Evolutionary conservation across 2,329 filamentous ascomycete species (phyloP).

Genomic region (Colletotrichum magnum): DNA sequence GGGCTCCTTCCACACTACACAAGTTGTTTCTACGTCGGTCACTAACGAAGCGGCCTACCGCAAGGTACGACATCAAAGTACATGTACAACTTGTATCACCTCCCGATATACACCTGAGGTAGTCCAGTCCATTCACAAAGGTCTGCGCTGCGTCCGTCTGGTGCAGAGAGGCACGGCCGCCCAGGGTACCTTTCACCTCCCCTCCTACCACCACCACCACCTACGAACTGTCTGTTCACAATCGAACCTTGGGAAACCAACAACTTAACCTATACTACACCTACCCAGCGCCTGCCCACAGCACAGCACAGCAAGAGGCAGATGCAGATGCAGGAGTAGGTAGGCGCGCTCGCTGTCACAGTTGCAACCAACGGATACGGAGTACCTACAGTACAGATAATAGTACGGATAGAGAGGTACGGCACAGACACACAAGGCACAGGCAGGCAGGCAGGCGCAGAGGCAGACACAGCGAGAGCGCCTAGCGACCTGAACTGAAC

Average conservation of each 20-base stretch:
- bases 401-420: too few species aligned
- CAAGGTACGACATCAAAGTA: conserved; percentile 23
- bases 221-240: neutral
- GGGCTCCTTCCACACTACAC: neutral
- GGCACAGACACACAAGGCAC: conserved; percentile 8
- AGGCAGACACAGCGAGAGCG: conserved; percentile 22
- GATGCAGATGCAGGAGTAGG: too few species aligned
- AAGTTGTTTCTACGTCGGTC: conserved; percentile 8
- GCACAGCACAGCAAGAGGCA: neutral
- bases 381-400: too few species aligned
- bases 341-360: too few species aligned
- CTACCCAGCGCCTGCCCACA: conserved; percentile 21
- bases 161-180: conserved; percentile 27
- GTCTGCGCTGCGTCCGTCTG: conserved; percentile 22
- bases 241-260: neutral
- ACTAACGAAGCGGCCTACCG: conserved; percentile 22
- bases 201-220: conserved; percentile 8
- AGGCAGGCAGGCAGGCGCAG: conserved; percentile 17
- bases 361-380: too few species aligned
- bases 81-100: conserved; percentile 18
- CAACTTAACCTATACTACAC: neutral
- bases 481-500: conserved; percentile 35
- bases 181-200: conserved; percentile 22
- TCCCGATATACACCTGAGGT: conserved; percentile 24
- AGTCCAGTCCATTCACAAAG: conserved; percentile 17